Percentiles rank a stretch among this genome's conserved stretches.
Conservation (phyloP, 2,329 filamentous ascomycete species). For the Penicillium sp. region DNA sequence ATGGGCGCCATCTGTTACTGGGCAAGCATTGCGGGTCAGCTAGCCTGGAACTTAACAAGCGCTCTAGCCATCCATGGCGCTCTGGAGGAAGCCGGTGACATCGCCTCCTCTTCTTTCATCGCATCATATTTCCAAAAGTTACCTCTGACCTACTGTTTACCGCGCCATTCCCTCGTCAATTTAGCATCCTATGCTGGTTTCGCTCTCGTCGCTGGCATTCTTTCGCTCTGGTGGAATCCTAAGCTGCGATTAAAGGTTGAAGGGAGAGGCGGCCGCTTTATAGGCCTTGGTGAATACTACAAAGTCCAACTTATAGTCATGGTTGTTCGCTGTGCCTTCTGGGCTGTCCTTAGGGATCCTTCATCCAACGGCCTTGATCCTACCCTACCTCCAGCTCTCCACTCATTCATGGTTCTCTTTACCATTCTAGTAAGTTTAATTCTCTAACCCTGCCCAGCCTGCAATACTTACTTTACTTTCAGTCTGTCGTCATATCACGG, state of each 20-base stretch:
- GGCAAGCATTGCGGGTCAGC: conserved; percentile 49
- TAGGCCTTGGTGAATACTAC: conserved; percentile 52
- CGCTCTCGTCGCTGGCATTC: conserved; percentile 47
- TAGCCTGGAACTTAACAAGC: conserved; percentile 48
- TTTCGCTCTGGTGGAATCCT: conserved; percentile 57
- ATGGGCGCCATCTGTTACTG: conserved; percentile 50
- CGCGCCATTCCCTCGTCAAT: conserved; percentile 35
- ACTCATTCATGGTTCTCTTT: conserved; percentile 47
- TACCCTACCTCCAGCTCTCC: conserved; percentile 39
- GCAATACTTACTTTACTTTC: conserved; percentile 26
- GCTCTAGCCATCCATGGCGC: conserved; percentile 31
- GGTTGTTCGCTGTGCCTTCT: conserved; percentile 49
- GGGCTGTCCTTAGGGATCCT: conserved; percentile 49
- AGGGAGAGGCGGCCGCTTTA: conserved; percentile 46
- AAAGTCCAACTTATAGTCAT: conserved; percentile 52
- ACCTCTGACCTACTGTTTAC: conserved; percentile 26
- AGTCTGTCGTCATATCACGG: conserved; percentile 46
- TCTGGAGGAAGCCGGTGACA: conserved; percentile 19
- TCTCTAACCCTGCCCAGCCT: background rate
- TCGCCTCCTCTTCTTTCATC: conserved; percentile 25
- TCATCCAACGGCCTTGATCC: conserved; percentile 38
- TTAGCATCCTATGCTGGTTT: conserved; percentile 41
- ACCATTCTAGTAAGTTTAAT: conserved; percentile 42
- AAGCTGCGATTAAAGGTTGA: conserved; percentile 50
- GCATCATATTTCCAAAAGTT: conserved; percentile 29